Evolutionary conservation across 2,329 filamentous ascomycete species (phyloP), one percentile per base, ranked within the genome.

Genomic region (Sclerotinia subarctica): DNA sequence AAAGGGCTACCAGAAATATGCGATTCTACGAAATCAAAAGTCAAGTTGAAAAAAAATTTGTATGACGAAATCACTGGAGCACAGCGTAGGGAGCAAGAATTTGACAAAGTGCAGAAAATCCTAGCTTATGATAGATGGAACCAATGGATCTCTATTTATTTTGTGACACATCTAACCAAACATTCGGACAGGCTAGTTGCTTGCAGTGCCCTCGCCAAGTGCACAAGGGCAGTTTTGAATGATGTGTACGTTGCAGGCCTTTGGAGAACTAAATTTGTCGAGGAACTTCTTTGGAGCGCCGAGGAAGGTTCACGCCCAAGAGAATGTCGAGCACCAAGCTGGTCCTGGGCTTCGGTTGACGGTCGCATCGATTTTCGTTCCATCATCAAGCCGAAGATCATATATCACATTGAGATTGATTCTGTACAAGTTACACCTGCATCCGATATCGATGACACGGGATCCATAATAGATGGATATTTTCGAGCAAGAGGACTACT

Each of bases 341-440:
- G 64, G 64, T 59, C 42, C 3, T 66, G 64, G 64, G 53, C 64
- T 2, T 49, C 64, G 6, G 42, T 66, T 1, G 6, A 51, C 8
- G 64, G 64, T 10, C 1, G 2, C 6, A 1, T 51, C 0, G 0
- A 0, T 2, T 3, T 35, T n/a, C 2, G 26, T 17, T 3, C 6
- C 6, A 10, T 47, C 44, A 1, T 10, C 42, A 19, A 17, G 24
- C 1, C 4, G 32, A 5, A 6, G 2, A 49, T 6, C 11, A 21
- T 35, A 49, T 35, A 47, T 49, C 26, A 60, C 0, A 24, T 47
- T 35, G 26, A 47, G 11, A 60, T 60, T 3, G 57, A 60, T 24
- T 44, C 47, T 19, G 44, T 60, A 5, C 19, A n/a, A 49, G 42
- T 60, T 32, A 47, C 26, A 5, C 57, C 57, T 19, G 42, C n/a